phyloP scores from a whole-genome alignment of 768 basidiomycete genomes.

The Tubosaeta brunneosetosa region DNA sequence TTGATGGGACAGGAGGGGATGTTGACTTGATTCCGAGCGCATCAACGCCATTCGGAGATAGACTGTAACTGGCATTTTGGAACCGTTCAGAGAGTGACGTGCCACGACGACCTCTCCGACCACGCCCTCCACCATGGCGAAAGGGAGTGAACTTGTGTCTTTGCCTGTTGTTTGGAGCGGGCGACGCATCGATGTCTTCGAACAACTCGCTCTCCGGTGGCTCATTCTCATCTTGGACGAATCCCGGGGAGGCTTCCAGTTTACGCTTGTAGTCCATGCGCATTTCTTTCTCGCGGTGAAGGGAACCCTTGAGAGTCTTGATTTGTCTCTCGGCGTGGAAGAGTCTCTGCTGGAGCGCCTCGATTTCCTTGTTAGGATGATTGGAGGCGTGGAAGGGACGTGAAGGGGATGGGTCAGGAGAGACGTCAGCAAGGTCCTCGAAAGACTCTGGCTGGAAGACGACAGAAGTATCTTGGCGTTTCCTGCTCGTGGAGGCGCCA shows the following conservation, averaged over 20 bases:
- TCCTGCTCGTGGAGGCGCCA: conserved; percentile 58
- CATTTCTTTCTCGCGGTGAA: conserved; percentile 80
- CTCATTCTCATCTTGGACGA: conserved; percentile 35
- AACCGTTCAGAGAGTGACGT: conserved; percentile 58
- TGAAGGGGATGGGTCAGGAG: conserved; percentile 60
- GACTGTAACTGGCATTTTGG: conserved; percentile 51
- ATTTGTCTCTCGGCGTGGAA: conserved; percentile 87
- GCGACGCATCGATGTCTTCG: conserved; percentile 41
- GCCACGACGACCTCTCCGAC: conserved; percentile 51
- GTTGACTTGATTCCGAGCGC: conserved; percentile 12
- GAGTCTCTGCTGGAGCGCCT: conserved; percentile 72
- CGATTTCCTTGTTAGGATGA: conserved; percentile 77
- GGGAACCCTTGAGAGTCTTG: conserved; percentile 69
- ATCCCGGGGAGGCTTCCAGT: conserved; percentile 41
- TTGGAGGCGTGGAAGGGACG: conserved; percentile 64
- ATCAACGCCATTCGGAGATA: conserved; percentile 41
- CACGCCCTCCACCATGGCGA: conserved; percentile 40
- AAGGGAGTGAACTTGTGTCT: conserved; percentile 50
- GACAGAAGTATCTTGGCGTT: conserved; percentile 49
- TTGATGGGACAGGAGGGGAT: conserved; percentile 30
- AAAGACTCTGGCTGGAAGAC: conserved; percentile 43
- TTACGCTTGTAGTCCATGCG: conserved; percentile 62
- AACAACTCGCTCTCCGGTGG: conserved; percentile 38
- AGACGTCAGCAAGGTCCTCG: conserved; percentile 46
- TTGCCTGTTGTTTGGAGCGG: conserved; percentile 31